Conservation (phyloP, 2,329 filamentous ascomycete species). For the Alternaria incomplexa region DNA sequence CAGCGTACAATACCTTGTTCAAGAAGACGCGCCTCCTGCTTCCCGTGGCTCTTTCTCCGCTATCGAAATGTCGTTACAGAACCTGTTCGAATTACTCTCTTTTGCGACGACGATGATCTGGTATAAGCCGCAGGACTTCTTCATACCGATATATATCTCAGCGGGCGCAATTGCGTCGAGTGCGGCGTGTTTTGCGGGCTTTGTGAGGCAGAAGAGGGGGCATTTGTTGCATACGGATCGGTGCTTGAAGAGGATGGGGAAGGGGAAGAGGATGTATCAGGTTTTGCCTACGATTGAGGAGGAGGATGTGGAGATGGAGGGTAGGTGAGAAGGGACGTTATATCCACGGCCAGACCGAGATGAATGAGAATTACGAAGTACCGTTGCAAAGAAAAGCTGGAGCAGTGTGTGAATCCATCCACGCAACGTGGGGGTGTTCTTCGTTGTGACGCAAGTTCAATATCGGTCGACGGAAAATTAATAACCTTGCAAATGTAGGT, state of each 20-base stretch:
- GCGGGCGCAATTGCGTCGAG: conserved; percentile 59
- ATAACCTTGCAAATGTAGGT: not conserved
- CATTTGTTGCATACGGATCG: conserved; percentile 51
- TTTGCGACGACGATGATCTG: conserved; percentile 71
- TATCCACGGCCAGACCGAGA: not conserved
- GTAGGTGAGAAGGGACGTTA: not conserved
- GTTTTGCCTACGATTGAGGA: conserved; percentile 32
- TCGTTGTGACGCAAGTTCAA: not conserved
- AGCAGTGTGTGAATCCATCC: too few relatives aligned
- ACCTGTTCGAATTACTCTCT: conserved; percentile 71
- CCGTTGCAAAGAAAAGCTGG: too few relatives aligned
- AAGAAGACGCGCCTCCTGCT: conserved; percentile 50
- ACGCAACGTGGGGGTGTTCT: too few relatives aligned
- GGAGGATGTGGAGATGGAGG: conserved; percentile 19
- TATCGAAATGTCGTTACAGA: conserved; percentile 72
- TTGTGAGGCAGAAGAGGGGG: conserved; percentile 64
- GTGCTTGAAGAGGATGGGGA: conserved; percentile 25
- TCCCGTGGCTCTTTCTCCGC: conserved; percentile 71
- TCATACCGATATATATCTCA: conserved; percentile 67
- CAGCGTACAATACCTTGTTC: conserved; percentile 54
- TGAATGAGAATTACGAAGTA: not conserved
- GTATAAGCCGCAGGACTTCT: conserved; percentile 67
- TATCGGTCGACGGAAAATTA: not conserved
- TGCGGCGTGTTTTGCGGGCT: conserved; percentile 60
- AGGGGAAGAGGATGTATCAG: conserved; percentile 23